Conservation (phyloP, 1,284 basidiomycete species). For the Pyrrhoderma noxium region DNA sequence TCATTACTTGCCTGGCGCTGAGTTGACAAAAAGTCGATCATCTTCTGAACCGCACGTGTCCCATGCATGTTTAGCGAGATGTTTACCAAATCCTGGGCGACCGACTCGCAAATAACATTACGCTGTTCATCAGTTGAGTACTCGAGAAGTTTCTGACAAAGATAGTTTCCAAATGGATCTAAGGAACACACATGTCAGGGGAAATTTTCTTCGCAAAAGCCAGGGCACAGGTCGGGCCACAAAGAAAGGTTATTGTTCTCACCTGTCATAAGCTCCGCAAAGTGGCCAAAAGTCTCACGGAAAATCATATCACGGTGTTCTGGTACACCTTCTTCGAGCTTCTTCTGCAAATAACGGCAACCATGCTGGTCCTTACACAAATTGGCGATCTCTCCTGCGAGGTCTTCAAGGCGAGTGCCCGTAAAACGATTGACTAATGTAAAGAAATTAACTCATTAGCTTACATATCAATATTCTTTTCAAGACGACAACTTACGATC, state of each 20-base stretch:
- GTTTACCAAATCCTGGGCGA: constrained; percentile 93
- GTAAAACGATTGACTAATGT: constrained; percentile 84
- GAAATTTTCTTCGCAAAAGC: constrained; percentile 3
- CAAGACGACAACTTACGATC: constrained; percentile 70
- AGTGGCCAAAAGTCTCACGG: constrained; percentile 95
- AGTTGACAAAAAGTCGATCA: constrained; percentile 99
- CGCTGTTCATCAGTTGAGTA: constrained; percentile 97
- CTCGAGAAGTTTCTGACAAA: constrained; percentile 98
- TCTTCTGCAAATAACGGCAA: constrained; percentile 98
- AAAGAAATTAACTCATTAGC: constrained; percentile 7
- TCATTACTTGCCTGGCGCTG: constrained; percentile 73
- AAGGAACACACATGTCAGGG: constrained; percentile 7
- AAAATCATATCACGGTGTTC: constrained; percentile 99
- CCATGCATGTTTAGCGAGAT: constrained; percentile 99
- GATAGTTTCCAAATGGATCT: constrained; percentile 99
- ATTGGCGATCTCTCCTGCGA: constrained; percentile 88
- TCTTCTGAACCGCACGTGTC: constrained; percentile 98
- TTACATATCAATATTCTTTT: constrained; percentile 8
- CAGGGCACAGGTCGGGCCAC: background rate
- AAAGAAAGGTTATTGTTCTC: constrained; percentile 20
- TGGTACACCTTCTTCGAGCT: constrained; percentile 91
- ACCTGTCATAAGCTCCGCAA: constrained; percentile 98
- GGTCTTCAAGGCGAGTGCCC: constrained; percentile 90
- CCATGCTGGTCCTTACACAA: constrained; percentile 99
- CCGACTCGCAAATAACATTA: constrained; percentile 95